phyloP scores from a whole-genome alignment of 108 stramenopile genomes.

The Pinguiococcus pyrenoidosus region DNA sequence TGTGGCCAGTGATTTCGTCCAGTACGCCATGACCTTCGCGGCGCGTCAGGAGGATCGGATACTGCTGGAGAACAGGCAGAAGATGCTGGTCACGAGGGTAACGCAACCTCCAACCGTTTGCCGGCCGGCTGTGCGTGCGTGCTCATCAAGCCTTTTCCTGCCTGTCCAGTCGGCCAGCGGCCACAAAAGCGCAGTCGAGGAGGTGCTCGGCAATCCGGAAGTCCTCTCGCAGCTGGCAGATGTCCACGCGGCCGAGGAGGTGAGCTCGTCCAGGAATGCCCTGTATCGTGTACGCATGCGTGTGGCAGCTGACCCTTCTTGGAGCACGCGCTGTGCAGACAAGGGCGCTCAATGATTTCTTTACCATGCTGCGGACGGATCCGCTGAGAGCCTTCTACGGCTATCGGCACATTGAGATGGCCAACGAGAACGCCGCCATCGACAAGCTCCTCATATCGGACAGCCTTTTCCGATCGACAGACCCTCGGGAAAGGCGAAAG shows the following conservation, averaged over 20 bases:
- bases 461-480: conserved; percentile 68
- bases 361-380: conserved; percentile 68
- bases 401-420: conserved; percentile 33
- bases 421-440: conserved; percentile 70
- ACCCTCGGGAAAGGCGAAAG: conserved; percentile 59
- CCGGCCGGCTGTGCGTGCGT: no score
- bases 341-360: conserved; percentile 70
- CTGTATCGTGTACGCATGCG: background rate
- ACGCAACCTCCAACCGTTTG: no score
- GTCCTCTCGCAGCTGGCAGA: conserved; percentile 63
- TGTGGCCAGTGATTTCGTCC: conserved; percentile 84
- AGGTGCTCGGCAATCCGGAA: conserved; percentile 67
- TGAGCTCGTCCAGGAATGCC: conserved; percentile 18
- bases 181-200: conserved; percentile 85
- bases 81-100: no score
- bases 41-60: conserved; percentile 49
- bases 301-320: no score
- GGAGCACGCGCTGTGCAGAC: no score
- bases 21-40: conserved; percentile 55
- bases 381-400: conserved; percentile 90
- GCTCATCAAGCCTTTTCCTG: no score
- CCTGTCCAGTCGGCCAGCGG: conserved; percentile 76
- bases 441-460: conserved; percentile 82
- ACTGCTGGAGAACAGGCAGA: conserved; percentile 70
- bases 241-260: conserved; percentile 78